Conservation (phyloP, 495 filamentous ascomycete species). For the Lentithecium fluviatile region DNA sequence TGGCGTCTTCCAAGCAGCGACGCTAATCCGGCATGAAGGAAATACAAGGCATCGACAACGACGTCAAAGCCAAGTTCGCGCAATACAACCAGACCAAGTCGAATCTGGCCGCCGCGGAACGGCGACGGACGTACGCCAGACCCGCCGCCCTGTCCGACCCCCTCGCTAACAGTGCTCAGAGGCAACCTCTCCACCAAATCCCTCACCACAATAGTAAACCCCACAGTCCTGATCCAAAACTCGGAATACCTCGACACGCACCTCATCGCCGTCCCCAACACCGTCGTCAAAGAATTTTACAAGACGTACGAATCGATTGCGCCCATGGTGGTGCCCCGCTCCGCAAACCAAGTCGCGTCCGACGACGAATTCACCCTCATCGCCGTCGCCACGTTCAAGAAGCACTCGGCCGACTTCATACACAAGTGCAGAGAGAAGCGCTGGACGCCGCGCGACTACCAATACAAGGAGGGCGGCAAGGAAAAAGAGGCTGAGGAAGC, state of each 20-base stretch:
- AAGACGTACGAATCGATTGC: constrained; percentile 83
- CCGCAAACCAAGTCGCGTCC: constrained; percentile 68
- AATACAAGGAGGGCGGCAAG: constrained; percentile 82
- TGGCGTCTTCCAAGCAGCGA: not conserved
- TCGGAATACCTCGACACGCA: constrained; percentile 97
- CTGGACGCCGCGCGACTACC: constrained; percentile 93
- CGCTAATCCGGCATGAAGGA: constrained; percentile 55
- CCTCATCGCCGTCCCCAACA: constrained; percentile 79
- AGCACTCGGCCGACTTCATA: constrained; percentile 77
- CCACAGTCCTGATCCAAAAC: constrained; percentile 72
- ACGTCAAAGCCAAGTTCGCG: constrained; percentile 87
- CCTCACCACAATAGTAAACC: constrained; percentile 81
- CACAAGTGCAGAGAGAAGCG: constrained; percentile 86
- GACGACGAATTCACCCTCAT: constrained; percentile 88
- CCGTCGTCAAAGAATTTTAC: constrained; percentile 78
- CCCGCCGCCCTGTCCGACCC: not conserved
- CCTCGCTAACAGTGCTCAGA: constrained; percentile 48
- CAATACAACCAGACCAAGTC: constrained; percentile 91
- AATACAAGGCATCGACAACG: constrained; percentile 81
- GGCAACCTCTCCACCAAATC: constrained; percentile 94
- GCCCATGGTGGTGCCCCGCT: constrained; percentile 86
- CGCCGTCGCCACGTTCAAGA: constrained; percentile 90
- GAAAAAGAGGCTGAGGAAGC: constrained; percentile 86
- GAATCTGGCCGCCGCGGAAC: constrained; percentile 71
- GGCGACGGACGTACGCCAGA: constrained; percentile 70